phyloP scores from a whole-genome alignment of 139 green algal genomes.

The Trebouxia sp. region DNA sequence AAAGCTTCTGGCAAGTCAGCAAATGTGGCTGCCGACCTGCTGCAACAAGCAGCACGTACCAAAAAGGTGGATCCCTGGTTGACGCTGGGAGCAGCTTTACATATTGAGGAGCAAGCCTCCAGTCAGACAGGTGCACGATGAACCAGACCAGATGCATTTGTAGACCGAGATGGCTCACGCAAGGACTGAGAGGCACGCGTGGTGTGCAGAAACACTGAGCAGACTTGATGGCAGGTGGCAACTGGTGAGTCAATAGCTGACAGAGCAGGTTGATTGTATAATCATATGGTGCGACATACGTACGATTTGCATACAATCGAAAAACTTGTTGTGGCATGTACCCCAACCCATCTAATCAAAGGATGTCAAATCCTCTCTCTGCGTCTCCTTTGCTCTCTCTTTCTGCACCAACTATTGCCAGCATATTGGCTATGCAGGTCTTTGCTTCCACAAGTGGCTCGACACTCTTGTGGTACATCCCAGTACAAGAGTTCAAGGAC shows the following conservation, averaged over 20 bases:
- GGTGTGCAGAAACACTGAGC: not conserved
- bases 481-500: constrained; percentile 17
- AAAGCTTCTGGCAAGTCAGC: not conserved
- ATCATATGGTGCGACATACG: no score
- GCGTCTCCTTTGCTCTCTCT: not conserved
- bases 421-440: not conserved
- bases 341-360: not conserved
- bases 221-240: constrained; percentile 1
- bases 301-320: no score
- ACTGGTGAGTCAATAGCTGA: constrained; percentile 1
- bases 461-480: constrained; percentile 5
- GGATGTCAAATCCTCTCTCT: no score
- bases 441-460: constrained; percentile 11
- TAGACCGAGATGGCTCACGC: no score
- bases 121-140: not conserved
- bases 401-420: not conserved
- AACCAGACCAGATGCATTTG: no score
- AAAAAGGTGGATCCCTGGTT: not conserved
- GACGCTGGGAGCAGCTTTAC: not conserved
- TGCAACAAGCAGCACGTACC: not conserved
- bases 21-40: not conserved
- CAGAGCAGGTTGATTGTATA: no score
- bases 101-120: not conserved
- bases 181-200: no score
- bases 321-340: not conserved